Evolutionary conservation across 257 asterid genomes (phyloP), one percentile per base, ranked within the genome.

Genomic region (Datura wrightii): DNA sequence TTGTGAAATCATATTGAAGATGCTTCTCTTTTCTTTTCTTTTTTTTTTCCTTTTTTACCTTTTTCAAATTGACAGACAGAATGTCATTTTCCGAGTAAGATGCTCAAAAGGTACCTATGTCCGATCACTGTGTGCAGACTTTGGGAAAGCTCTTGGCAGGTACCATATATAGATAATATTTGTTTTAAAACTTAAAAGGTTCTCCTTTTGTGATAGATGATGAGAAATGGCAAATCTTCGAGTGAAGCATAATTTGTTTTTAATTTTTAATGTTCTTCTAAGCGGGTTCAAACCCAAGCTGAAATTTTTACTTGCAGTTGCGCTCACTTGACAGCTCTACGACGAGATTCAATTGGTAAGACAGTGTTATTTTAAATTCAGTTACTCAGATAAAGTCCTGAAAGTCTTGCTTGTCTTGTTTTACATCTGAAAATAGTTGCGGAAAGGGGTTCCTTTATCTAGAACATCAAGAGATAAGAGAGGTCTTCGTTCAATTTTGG

Each of bases 31-130:
- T n/a, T n/a, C n/a, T n/a, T n/a, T n/a, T n/a, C n/a, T n/a, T 50
- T 6, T 8, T 59, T 36, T 50, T 54, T 79, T 48, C 41, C 62
- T 66, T 37, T 60, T 53, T 50, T 59, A 46, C 14, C 52, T 70
- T 69, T 83, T 34, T 31, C 0, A 3, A 8, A 52, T 31, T 78
- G 82, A 85, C 93, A 95, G 99, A 86, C 98, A 96, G 89, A 96
- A 96, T 90, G 97, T 95, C 92, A 82, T 96, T 79, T 96, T 96
- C 86, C 93, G 98, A 42, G 95, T 93, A 84, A 93, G 92, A 71
- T 96, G 99, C 88, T 93, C 99, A n/a, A 96, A 96, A 83, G 99
- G 99, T 80, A 96, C 99, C 60, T 96, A 96, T 83, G 85, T 96
- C 41, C 93, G 99, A 83, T 96, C 99, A 31, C 99, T 96, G 56